phyloP scores from a whole-genome alignment of 805 yeast species.

The Zygotorulaspora chibaensis region DNA sequence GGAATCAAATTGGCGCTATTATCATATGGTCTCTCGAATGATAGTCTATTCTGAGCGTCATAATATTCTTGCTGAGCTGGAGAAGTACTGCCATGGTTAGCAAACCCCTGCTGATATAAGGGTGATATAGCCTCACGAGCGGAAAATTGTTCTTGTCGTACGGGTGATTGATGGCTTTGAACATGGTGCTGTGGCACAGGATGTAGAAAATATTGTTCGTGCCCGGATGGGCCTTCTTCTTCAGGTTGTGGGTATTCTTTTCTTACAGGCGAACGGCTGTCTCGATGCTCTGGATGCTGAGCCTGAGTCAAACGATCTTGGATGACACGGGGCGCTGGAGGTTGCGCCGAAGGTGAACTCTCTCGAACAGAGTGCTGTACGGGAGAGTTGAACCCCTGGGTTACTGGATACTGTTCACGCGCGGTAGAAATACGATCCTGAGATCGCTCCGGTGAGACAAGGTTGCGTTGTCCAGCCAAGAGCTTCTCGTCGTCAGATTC shows the following conservation, averaged over 20 bases:
- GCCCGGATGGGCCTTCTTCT: neutral
- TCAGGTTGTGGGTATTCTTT: neutral
- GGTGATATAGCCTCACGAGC: neutral
- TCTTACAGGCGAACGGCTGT: neutral
- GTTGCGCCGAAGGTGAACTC: neutral
- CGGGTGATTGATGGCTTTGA: constrained; percentile 11
- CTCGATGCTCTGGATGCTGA: neutral
- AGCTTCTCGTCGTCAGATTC: too few species aligned
- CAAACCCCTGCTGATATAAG: neutral
- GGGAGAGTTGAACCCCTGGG: neutral
- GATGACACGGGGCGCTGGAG: constrained; percentile 7
- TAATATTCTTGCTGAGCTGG: neutral
- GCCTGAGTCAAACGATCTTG: neutral
- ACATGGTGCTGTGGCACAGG: constrained; percentile 12
- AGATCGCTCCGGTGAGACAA: neutral
- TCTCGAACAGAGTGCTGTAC: neutral
- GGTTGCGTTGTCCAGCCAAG: too few species aligned
- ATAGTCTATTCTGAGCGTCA: neutral
- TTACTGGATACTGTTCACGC: neutral
- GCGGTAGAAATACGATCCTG: neutral
- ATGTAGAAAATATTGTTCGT: neutral
- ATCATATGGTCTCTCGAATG: neutral
- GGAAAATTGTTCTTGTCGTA: neutral
- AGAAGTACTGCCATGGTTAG: neutral
- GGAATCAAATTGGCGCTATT: neutral